Conservation (phyloP, 805 yeast genomes). For the Saturnispora serradocipensis region DNA sequence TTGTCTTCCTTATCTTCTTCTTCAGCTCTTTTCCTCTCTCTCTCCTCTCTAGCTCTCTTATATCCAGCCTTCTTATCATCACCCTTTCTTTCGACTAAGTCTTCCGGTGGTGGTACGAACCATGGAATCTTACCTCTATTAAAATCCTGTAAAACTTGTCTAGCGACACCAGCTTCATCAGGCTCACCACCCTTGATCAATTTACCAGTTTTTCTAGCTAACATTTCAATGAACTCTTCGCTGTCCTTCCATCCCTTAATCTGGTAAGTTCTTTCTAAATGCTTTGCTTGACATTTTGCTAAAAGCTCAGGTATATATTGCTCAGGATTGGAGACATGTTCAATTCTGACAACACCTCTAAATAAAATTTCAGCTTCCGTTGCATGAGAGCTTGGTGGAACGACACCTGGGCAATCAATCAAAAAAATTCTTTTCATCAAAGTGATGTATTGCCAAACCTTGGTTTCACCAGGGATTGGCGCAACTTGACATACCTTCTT, state of each 20-base stretch:
- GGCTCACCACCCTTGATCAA: slow-evolving; percentile 96
- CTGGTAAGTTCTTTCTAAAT: slow-evolving; percentile 92
- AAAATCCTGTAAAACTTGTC: slow-evolving; percentile 84
- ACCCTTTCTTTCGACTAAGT: slow-evolving; percentile 47
- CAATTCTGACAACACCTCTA: slow-evolving; percentile 98
- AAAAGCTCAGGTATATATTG: slow-evolving; percentile 86
- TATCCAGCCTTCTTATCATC: slow-evolving; percentile 46
- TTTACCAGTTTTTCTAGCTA: slow-evolving; percentile 91
- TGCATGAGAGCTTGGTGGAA: slow-evolving; percentile 88
- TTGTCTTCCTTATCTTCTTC: slow-evolving; percentile 14
- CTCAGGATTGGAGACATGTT: slow-evolving; percentile 91
- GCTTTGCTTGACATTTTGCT: slow-evolving; percentile 76
- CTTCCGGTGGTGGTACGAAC: slow-evolving; percentile 92
- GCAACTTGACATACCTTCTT: slow-evolving; percentile 97
- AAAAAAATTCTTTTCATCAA: slow-evolving; percentile 91
- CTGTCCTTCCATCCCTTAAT: slow-evolving; percentile 79
- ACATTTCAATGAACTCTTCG: slow-evolving; percentile 75
- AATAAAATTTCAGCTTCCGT: slow-evolving; percentile 84
- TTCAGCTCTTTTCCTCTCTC: slow-evolving; percentile 28
- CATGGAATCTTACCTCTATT: slow-evolving; percentile 97
- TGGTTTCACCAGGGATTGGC: slow-evolving; percentile 98
- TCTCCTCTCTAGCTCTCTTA: slow-evolving; percentile 45
- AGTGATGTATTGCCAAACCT: slow-evolving; percentile 98
- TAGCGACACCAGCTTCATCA: slow-evolving; percentile 88
- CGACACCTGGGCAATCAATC: slow-evolving; percentile 98